Conservation (phyloP, 2,329 filamentous ascomycete species). For the Sclerotinia minor region DNA sequence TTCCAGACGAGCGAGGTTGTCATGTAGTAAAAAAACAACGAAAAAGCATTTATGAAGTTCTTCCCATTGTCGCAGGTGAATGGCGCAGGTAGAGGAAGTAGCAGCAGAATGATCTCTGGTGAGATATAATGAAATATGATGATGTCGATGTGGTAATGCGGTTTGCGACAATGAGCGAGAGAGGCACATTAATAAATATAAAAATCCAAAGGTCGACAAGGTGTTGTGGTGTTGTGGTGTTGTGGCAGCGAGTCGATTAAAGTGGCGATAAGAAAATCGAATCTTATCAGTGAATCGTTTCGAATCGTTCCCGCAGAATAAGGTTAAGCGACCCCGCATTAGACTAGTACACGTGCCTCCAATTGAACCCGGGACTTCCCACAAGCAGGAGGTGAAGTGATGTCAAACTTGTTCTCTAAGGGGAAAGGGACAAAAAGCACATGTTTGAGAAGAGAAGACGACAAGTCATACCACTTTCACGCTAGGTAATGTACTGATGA, state of each 20-base stretch:
- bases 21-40: slow-evolving; percentile 3
- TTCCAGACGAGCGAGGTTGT: not conserved
- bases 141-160: not conserved
- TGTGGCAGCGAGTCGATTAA: slow-evolving; percentile 11
- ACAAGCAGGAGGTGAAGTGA: not conserved
- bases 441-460: slow-evolving; percentile 7
- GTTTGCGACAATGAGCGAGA: not conserved
- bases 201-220: not conserved
- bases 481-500: not conserved
- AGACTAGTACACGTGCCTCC: slow-evolving; percentile 12
- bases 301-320: not conserved
- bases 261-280: slow-evolving; percentile 20
- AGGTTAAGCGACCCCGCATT: slow-evolving; percentile 20
- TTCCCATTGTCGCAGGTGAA: not conserved
- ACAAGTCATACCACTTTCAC: not conserved
- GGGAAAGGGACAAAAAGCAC: not conserved
- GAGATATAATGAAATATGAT: not conserved
- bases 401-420: slow-evolving; percentile 3
- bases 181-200: not conserved
- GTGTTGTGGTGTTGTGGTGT: not conserved
- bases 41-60: slow-evolving; percentile 13
- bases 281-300: slow-evolving; percentile 1
- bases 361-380: slow-evolving; percentile 5
- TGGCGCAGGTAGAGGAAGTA: not conserved
- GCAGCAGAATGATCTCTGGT: not conserved